Conservation (phyloP, 140 eudicot genomes). For the Senecio squalidus region DNA sequence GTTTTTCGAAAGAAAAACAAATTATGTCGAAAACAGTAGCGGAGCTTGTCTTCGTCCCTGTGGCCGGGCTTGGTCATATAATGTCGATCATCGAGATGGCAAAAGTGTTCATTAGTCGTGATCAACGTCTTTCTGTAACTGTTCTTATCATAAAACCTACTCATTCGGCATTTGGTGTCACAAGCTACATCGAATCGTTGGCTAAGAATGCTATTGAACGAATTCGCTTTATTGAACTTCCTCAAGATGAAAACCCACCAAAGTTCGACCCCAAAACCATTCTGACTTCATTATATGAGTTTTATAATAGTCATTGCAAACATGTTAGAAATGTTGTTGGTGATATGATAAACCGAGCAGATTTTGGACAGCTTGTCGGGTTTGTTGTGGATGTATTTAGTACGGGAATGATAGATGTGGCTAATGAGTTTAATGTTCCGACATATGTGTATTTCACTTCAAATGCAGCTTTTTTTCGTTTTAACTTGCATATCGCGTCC, state of each 20-base stretch:
- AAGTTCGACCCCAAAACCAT: neutral
- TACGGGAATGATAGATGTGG: conserved; percentile 36
- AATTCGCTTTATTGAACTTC: neutral
- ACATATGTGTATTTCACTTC: conserved; percentile 30
- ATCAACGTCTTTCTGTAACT: neutral
- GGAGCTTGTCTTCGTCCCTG: neutral
- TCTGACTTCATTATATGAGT: neutral
- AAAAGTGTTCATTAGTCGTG: neutral
- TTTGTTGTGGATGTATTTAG: conserved; percentile 36
- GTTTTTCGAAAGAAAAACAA: neutral
- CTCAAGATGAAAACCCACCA: neutral
- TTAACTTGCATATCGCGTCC: conserved; percentile 19
- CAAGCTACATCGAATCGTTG: neutral
- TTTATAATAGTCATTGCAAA: neutral
- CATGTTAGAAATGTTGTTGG: neutral
- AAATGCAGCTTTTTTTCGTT: conserved; percentile 24
- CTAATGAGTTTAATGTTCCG: conserved; percentile 34
- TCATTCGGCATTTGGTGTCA: too few species aligned
- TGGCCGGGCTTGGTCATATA: neutral
- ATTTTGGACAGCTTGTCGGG: neutral
- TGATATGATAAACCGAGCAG: neutral
- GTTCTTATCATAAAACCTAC: neutral
- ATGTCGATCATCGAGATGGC: neutral
- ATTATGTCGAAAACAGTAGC: neutral
- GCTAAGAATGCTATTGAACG: neutral